Conservation (phyloP, 176 grass and related monocot species). For the Themeda triandra region DNA sequence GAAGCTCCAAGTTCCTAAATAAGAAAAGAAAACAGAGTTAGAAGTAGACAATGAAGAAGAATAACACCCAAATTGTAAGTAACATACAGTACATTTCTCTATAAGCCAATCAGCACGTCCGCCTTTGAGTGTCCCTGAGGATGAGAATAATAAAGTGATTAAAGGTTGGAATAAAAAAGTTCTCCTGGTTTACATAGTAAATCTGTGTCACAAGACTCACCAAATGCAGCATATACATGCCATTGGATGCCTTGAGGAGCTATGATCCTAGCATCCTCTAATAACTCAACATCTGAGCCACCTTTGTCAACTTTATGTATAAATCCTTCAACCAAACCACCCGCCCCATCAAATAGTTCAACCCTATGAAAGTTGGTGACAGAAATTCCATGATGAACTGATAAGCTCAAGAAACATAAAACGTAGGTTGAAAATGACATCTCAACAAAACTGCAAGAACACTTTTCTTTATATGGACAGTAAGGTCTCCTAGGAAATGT, state of each 20-base stretch:
- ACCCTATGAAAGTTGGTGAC: constrained; percentile 44
- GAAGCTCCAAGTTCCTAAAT: constrained; percentile 88
- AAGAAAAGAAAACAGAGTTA: constrained; percentile 5
- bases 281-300: constrained; percentile 63
- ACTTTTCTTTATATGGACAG: background rate
- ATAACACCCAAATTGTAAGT: constrained; percentile 16
- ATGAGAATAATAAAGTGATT: constrained; percentile 21
- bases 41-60: constrained; percentile 15
- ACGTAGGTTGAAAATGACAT: background rate
- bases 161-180: background rate
- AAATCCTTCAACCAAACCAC: constrained; percentile 74
- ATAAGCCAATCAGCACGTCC: constrained; percentile 93
- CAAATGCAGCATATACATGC: constrained; percentile 91
- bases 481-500: background rate
- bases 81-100: constrained; percentile 99
- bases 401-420: background rate
- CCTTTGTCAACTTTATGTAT: constrained; percentile 67
- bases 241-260: constrained; percentile 71
- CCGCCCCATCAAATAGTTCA: constrained; percentile 78
- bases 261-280: constrained; percentile 57
- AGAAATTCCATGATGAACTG: background rate
- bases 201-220: constrained; percentile 36
- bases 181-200: background rate
- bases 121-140: constrained; percentile 87
- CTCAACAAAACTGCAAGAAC: background rate